phyloP scores from a whole-genome alignment of 1,139 yeast genomes.

The Nakaseomyces uthaithaninus region DNA sequence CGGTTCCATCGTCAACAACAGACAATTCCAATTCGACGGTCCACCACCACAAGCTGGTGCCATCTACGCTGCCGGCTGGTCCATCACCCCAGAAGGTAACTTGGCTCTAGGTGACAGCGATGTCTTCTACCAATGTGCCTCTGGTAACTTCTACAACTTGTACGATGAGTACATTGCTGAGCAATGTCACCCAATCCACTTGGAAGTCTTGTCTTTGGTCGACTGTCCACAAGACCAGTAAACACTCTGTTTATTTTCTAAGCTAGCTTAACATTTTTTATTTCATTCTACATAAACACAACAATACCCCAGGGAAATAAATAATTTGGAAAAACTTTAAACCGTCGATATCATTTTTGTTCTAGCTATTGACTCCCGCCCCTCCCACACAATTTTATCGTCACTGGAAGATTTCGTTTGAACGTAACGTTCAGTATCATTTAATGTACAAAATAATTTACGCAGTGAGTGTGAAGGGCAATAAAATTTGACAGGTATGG shows the following conservation, averaged over 20 bases:
- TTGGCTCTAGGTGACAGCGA: constrained; percentile 62
- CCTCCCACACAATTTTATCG: too few relatives aligned
- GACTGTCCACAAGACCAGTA: constrained; percentile 39
- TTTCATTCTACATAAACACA: not conserved
- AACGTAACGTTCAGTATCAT: too few relatives aligned
- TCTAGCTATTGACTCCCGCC: too few relatives aligned
- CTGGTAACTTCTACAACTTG: constrained; percentile 78
- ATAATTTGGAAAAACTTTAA: too few relatives aligned
- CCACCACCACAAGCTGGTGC: constrained; percentile 91
- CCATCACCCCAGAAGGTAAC: constrained; percentile 53
- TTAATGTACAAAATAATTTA: too few relatives aligned
- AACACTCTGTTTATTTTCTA: not conserved
- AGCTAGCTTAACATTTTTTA: not conserved
- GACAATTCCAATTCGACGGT: constrained; percentile 86
- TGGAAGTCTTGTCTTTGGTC: constrained; percentile 55
- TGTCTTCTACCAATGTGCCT: constrained; percentile 69
- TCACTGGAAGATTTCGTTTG: too few relatives aligned
- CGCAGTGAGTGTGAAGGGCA: too few relatives aligned
- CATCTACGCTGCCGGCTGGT: constrained; percentile 81
- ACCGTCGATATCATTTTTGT: too few relatives aligned
- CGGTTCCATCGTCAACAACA: constrained; percentile 78
- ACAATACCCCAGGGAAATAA: too few relatives aligned
- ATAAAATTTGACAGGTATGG: too few relatives aligned
- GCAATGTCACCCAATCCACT: constrained; percentile 59
- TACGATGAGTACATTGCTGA: constrained; percentile 61